Percentiles rank a stretch among this genome's conserved stretches.
These are phyloP conservation scores for Avicennia marina DNA, from an alignment of 257 asterid genomes.

Conservation along the genomic window DNA sequence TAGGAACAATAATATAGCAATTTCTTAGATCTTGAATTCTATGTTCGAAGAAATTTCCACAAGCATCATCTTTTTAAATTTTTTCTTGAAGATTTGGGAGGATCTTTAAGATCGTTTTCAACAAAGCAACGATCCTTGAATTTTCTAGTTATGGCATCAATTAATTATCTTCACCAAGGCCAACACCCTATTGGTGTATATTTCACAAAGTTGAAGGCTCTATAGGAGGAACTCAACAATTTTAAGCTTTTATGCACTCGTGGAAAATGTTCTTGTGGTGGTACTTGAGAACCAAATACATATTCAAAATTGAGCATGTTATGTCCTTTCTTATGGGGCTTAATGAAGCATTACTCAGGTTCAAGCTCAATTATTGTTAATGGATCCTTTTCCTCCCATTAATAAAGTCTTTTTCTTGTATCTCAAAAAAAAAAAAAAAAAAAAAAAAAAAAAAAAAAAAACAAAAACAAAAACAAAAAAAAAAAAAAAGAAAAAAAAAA, in stretches of 20 bases:
- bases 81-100: no score
- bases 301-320: neutral
- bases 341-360: neutral
- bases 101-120: no score
- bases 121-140: no score
- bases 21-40: no score
- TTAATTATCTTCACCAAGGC: no score
- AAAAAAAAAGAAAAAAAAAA: no score
- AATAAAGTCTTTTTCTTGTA: neutral
- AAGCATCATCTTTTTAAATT: no score
- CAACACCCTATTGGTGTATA: no score
- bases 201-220: neutral
- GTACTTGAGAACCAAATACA: neutral
- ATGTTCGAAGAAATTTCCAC: no score
- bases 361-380: neutral
- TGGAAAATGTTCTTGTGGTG: neutral
- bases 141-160: no score
- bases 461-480: no score
- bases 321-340: neutral
- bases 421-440: neutral
- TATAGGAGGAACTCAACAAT: neutral
- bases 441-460: neutral
- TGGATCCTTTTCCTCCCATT: neutral
- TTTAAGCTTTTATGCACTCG: neutral
- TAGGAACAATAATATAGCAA: no score